Conservation (phyloP, 371 early-diverging fungal species). For the Phascolomyces articulosus region DNA sequence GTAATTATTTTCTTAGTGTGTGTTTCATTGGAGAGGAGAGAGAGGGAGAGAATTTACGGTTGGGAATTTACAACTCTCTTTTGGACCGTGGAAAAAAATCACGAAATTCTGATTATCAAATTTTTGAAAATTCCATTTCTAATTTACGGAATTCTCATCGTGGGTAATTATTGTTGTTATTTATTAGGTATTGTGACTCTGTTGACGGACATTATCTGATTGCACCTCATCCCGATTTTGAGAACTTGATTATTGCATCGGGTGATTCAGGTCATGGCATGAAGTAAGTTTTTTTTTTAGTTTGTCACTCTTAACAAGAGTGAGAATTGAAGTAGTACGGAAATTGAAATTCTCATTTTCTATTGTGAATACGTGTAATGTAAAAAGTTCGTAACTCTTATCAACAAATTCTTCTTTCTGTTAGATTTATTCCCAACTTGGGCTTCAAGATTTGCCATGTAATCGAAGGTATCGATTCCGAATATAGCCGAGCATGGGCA, state of each 20-base stretch:
- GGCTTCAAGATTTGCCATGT: slow-evolving; percentile 34
- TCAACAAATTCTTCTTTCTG: neutral
- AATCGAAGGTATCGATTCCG: slow-evolving; percentile 30
- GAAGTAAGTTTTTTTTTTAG: slow-evolving; percentile 32
- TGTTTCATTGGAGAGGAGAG: too few relatives aligned
- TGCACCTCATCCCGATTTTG: slow-evolving; percentile 41
- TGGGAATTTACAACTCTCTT: neutral
- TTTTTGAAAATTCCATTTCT: neutral
- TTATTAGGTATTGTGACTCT: slow-evolving; percentile 45
- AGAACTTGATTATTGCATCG: slow-evolving; percentile 44
- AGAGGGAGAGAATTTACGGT: neutral
- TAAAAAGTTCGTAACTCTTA: neutral
- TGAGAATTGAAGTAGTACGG: neutral
- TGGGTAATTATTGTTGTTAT: neutral
- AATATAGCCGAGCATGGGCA: slow-evolving; percentile 29
- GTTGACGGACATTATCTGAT: slow-evolving; percentile 50
- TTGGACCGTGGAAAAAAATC: too few relatives aligned
- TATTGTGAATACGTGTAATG: neutral
- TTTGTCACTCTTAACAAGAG: neutral
- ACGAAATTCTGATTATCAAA: neutral
- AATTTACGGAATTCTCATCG: neutral
- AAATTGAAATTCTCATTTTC: neutral
- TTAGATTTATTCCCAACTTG: slow-evolving; percentile 33
- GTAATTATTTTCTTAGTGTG: slow-evolving; percentile 18
- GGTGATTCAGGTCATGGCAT: slow-evolving; percentile 58